Evolutionary conservation across 1,284 basidiomycete genomes (phyloP), one percentile per base, ranked within the genome.

Genomic region (Malassezia slooffiae): DNA sequence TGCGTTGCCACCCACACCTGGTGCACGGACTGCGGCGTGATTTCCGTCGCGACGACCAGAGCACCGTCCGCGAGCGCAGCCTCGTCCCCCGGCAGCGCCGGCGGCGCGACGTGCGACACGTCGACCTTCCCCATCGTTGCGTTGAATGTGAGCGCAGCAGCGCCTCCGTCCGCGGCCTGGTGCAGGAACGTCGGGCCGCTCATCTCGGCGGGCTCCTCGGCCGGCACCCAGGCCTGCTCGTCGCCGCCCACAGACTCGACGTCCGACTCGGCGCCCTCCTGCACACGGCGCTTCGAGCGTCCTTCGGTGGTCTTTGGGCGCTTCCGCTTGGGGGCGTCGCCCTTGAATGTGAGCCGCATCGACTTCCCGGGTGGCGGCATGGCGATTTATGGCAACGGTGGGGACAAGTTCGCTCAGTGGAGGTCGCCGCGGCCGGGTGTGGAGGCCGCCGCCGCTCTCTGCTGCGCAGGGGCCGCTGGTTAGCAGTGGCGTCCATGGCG

Each of bases 1-100:
- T 38, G 27, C 24, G 47, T 55, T 1, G 56, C 56, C 4, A 65
- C 52, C 55, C 60, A 65, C 2, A 65, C 62, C 37, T 65, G 62
- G 40, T 62, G 44, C 5, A 65, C 55, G 13, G 51, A 49, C n/a
- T 53, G 49, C 7, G 61, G 61, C 5, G 43, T 51, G 3, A 49
- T 23, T 10, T 41, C 40, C 5, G 41, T 34, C 24, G 27, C 48
- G 16, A 24, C 52, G 10, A 50, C 31, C n/a, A 39, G 34, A 5
- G 42, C 41, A 9, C 46, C 50, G 28, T 44, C 46, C 11, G 34
- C 42, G 16, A 30, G 19, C 21, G 21, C 13, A 15, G 8, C 24
- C 5, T 38, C 28, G 19, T 31, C 28, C 12, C 11, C 13, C 0
- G 46, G 40, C 2, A 43, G 15, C 20, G 23, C 34, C 4, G 45